A percentile compares a stretch with the other conserved stretches of the same genome.
Conservation (phyloP, 1,139 yeast genomes). For the Diutina mesorugosa region DNA sequence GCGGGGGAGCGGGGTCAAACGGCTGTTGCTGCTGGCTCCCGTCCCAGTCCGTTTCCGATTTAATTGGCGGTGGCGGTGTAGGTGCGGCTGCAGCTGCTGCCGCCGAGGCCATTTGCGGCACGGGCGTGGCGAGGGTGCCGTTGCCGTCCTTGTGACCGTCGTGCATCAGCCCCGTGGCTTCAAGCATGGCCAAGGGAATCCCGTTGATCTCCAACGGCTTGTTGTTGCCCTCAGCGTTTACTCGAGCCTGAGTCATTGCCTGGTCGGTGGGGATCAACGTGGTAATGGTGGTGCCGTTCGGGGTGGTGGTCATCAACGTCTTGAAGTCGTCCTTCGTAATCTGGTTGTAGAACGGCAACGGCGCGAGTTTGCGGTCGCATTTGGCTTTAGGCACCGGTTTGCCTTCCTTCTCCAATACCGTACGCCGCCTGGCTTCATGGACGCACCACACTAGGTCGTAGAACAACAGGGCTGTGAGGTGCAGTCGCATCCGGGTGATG, state of each 20-base stretch:
- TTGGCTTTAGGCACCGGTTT: not conserved
- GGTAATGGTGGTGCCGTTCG: constrained; percentile 85
- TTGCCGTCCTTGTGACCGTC: constrained; percentile 9
- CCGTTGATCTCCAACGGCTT: constrained; percentile 60
- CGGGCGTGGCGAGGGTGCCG: not conserved
- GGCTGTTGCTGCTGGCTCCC: not conserved
- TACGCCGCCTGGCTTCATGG: constrained; percentile 82
- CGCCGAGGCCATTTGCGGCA: not conserved
- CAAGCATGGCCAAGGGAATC: constrained; percentile 67
- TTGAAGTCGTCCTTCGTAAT: constrained; percentile 86
- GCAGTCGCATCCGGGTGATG: constrained; percentile 82
- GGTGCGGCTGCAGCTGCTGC: not conserved
- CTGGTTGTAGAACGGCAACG: constrained; percentile 87
- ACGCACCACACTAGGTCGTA: constrained; percentile 92
- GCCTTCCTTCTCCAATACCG: constrained; percentile 23
- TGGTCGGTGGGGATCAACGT: constrained; percentile 79
- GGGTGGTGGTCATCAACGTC: constrained; percentile 75
- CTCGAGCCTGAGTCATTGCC: constrained; percentile 45
- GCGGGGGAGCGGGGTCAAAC: not conserved
- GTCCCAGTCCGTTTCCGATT: not conserved
- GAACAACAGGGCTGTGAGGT: constrained; percentile 79
- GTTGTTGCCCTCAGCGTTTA: constrained; percentile 36
- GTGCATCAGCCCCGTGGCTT: constrained; percentile 61
- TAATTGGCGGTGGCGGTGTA: not conserved
- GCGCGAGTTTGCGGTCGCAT: constrained; percentile 14